Conservation (phyloP, 371 early-diverging fungal genomes). For the Catenaria anguillulae region DNA sequence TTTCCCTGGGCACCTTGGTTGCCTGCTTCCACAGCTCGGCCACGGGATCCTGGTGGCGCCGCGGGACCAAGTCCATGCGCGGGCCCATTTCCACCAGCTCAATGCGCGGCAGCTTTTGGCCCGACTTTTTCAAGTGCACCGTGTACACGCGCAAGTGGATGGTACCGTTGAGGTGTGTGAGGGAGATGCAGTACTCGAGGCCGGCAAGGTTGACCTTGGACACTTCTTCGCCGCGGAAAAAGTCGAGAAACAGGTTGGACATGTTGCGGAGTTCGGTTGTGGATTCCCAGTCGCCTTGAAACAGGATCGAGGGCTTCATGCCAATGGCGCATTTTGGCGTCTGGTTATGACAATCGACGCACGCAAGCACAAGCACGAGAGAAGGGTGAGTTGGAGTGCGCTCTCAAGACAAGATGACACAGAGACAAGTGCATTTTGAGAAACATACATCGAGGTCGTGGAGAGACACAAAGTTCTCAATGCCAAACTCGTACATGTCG, state of each 20-base stretch:
- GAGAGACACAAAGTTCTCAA: slow-evolving; percentile 48
- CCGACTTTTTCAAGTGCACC: slow-evolving; percentile 70
- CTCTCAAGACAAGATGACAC: neutral
- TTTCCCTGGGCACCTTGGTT: slow-evolving; percentile 63
- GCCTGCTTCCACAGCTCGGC: slow-evolving; percentile 71
- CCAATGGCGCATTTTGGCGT: slow-evolving; percentile 66
- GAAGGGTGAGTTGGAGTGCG: neutral
- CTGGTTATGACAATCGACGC: too few relatives aligned
- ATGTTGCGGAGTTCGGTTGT: slow-evolving; percentile 48
- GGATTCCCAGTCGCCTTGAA: slow-evolving; percentile 79
- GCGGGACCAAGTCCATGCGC: slow-evolving; percentile 56
- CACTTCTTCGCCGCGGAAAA: slow-evolving; percentile 70
- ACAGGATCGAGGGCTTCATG: slow-evolving; percentile 73
- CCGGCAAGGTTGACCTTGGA: slow-evolving; percentile 67
- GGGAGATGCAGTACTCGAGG: slow-evolving; percentile 72
- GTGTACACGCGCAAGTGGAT: slow-evolving; percentile 67
- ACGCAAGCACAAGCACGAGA: slow-evolving; percentile 10
- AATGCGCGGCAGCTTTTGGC: slow-evolving; percentile 66
- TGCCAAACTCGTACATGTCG: slow-evolving; percentile 89
- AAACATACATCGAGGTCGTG: slow-evolving; percentile 58
- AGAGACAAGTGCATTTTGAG: slow-evolving; percentile 36
- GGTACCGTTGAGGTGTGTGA: slow-evolving; percentile 33
- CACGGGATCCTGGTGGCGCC: slow-evolving; percentile 57
- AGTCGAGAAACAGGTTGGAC: slow-evolving; percentile 73
- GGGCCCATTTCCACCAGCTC: slow-evolving; percentile 93